Evolutionary conservation across 2,329 filamentous ascomycete genomes (phyloP).

Genomic region (Calonectria fujianensis): DNA sequence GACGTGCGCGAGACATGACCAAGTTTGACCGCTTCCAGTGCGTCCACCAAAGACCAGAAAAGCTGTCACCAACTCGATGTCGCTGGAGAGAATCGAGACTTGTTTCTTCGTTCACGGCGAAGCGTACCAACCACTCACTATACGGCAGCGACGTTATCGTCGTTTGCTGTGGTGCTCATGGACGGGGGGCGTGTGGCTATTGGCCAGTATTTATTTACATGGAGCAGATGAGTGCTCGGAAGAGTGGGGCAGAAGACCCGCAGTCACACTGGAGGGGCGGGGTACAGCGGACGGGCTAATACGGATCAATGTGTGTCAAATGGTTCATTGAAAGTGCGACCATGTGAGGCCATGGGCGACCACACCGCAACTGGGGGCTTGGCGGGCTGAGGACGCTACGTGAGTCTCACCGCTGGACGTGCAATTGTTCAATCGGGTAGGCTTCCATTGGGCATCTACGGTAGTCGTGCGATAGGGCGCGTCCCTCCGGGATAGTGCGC

Average conservation of each 20-base stretch:
- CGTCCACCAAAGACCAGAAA: background rate
- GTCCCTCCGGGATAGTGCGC: background rate
- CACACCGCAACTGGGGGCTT: constrained; percentile 30
- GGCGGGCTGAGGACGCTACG: constrained; percentile 14
- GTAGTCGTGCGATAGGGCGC: background rate
- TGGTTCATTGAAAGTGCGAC: constrained; percentile 17
- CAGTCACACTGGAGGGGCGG: constrained; percentile 10
- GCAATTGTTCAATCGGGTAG: constrained; percentile 24
- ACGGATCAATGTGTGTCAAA: constrained; percentile 23
- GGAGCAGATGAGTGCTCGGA: background rate
- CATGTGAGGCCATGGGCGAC: constrained; percentile 22
- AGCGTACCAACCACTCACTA: constrained; percentile 58
- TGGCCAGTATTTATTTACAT: constrained; percentile 1
- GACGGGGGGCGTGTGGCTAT: background rate
- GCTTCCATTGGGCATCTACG: constrained; percentile 20
- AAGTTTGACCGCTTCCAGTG: background rate
- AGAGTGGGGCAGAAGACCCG: background rate
- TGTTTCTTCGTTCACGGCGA: constrained; percentile 58
- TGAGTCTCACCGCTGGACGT: constrained; percentile 26
- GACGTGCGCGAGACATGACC: background rate
- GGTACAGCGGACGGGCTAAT: background rate
- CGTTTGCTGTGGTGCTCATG: background rate
- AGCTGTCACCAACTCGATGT: background rate
- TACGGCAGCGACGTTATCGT: constrained; percentile 51
- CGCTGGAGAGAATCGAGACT: constrained; percentile 54